These are phyloP conservation scores for Isatis tinctoria DNA, from an alignment of 345 rosid genomes.

Conservation along the genomic window DNA sequence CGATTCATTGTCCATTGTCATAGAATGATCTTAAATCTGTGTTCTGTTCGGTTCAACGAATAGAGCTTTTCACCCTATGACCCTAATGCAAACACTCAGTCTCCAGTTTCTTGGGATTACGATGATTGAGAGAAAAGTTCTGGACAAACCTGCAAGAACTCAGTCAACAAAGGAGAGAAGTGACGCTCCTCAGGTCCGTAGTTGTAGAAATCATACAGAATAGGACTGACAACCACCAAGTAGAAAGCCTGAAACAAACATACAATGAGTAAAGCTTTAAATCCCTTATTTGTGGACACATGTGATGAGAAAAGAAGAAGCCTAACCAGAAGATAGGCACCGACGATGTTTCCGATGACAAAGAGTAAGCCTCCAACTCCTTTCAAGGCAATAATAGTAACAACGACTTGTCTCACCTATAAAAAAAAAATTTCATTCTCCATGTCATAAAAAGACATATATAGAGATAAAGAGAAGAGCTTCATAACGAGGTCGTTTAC, in stretches of 20 bases:
- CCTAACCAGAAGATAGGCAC: constrained; percentile 78
- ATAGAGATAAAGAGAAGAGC: neutral
- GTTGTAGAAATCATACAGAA: constrained; percentile 87
- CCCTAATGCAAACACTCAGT: neutral
- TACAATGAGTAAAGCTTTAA: neutral
- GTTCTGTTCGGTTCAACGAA: neutral
- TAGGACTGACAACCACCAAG: constrained; percentile 53
- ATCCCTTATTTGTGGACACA: neutral
- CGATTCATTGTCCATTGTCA: neutral
- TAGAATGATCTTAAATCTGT: neutral
- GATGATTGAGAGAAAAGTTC: neutral
- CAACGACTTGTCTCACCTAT: constrained; percentile 55
- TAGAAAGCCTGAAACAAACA: constrained; percentile 49
- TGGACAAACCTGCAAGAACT: constrained; percentile 63
- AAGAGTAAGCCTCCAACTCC: constrained; percentile 80
- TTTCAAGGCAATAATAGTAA: constrained; percentile 41
- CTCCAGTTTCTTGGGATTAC: neutral
- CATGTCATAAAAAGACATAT: neutral
- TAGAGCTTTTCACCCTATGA: neutral
- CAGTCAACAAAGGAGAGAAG: constrained; percentile 42
- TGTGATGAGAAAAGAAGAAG: constrained; percentile 15
- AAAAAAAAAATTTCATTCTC: neutral
- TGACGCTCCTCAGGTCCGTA: constrained; percentile 42
- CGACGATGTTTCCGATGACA: constrained; percentile 63
- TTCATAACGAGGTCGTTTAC: constrained; percentile 33